Percentiles rank a stretch among this genome's conserved stretches.
Conservation (phyloP, 139 green algal species). For the Astrephomene gubernaculifera region DNA sequence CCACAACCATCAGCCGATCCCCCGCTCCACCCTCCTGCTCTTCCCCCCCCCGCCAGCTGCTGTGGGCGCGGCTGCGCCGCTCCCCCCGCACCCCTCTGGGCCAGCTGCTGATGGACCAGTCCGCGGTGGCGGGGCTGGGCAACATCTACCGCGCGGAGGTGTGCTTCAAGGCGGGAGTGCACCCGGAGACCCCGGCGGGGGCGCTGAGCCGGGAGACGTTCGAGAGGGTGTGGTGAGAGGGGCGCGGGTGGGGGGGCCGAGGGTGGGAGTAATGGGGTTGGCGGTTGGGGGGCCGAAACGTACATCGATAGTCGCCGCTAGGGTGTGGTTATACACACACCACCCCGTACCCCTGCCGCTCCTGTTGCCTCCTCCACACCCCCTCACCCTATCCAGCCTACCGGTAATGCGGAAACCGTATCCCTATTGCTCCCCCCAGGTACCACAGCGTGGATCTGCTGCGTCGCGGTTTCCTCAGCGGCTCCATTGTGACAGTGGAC, state of each 20-base stretch:
- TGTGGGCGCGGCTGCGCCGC: not conserved
- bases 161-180: constrained; percentile 84
- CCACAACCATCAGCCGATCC: not conserved
- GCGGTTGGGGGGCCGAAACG: not conserved
- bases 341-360: not conserved
- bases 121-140: constrained; percentile 80
- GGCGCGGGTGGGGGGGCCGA: not conserved
- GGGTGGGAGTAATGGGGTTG: not conserved
- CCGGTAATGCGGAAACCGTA: no score
- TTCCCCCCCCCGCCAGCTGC: not conserved
- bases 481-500: constrained; percentile 92
- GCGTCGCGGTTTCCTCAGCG: constrained; percentile 79
- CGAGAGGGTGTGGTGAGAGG: constrained; percentile 64
- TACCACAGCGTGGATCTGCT: constrained; percentile 76
- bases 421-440: no score
- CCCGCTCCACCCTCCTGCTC: not conserved
- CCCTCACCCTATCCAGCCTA: no score
- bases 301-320: not conserved
- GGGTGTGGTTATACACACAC: not conserved
- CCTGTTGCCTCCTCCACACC: not conserved
- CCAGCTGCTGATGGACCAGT: constrained; percentile 88
- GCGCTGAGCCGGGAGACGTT: constrained; percentile 67
- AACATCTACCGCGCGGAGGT: constrained; percentile 93
- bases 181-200: constrained; percentile 81
- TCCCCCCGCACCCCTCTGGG: constrained; percentile 79